Conservation (phyloP, 2,329 filamentous ascomycete genomes). For the Lasiodiplodia sp. region DNA sequence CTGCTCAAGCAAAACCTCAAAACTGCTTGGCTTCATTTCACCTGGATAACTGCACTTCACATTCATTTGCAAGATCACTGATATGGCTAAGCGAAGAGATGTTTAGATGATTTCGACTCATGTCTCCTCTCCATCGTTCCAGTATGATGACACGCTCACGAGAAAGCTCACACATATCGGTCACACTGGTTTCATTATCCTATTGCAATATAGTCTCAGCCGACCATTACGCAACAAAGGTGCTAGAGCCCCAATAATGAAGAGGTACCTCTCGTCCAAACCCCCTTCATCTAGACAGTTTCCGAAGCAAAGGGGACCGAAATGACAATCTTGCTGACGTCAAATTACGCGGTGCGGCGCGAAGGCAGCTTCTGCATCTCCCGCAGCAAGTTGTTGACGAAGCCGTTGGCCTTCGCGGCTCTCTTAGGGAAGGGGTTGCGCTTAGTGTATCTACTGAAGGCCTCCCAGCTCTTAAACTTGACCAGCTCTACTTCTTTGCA, state of each 20-base stretch:
- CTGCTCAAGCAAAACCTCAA: too few relatives aligned
- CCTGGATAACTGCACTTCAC: too few relatives aligned
- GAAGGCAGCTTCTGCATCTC: not conserved
- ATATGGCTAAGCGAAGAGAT: too few relatives aligned
- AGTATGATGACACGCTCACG: too few relatives aligned
- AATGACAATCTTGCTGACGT: not conserved
- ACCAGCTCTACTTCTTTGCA: not conserved
- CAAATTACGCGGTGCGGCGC: not conserved
- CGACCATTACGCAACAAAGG: not conserved
- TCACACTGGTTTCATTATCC: not conserved
- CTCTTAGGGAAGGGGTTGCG: slow-evolving; percentile 33
- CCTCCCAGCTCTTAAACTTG: not conserved
- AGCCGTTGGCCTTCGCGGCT: slow-evolving; percentile 38
- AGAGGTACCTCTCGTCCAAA: not conserved
- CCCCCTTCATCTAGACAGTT: not conserved
- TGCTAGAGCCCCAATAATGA: not conserved
- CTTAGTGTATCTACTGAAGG: not conserved
- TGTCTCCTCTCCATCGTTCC: too few relatives aligned
- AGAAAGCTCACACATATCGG: not conserved
- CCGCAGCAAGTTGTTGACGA: slow-evolving; percentile 36
- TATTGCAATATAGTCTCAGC: not conserved
- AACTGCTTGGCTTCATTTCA: too few relatives aligned
- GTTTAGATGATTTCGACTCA: too few relatives aligned
- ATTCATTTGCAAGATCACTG: too few relatives aligned
- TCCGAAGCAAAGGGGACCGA: not conserved